Base-by-base conservation (phyloP, 306 rosid species). In the Astragalus glycyphyllos region DNA sequence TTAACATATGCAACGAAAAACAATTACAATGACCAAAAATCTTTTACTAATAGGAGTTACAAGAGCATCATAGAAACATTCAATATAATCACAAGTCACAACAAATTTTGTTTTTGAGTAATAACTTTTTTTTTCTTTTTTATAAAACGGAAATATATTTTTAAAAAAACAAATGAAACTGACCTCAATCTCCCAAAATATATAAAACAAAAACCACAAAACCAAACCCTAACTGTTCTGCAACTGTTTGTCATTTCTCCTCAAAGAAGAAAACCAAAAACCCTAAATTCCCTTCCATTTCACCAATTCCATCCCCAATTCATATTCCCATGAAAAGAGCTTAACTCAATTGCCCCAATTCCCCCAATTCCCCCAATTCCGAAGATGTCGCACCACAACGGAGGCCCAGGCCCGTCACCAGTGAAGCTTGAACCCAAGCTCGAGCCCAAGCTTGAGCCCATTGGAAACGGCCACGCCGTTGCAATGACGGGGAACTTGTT, bases 371-470 rank as follows among this genome's bases (percentile, higher is more conserved):
- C 58, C 2, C 2, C 40, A 0, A 4, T 15, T 51, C 51, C 44
- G 1, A 57, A 31, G 17, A 82, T 82, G 83, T 69, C 83, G 49
- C 78, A 58, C 16, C 73, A 54, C 6, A 64, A 69, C 6, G 38
- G 59, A 7, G 31, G 29, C 47, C 10, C 68, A 23, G 41, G 8
- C 41, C 65, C 57, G 0, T 34, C 75, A 47, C 74, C 47, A 62
- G 73, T 1, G 82, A 66, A 6, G 29, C 15, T 15, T 32, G 7
- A 49, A 35, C 37, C 12, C 29, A 46, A 26, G 31, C 31, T 26
- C 3, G 31, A 49, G 44, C 37, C 12, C 29, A 46, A 26, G 31
- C 31, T 26, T 3, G 31, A 26, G 31, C 31, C 31, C 31, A 26
- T 17, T 7, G 85, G 77, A 41, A 78, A 69, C 11, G 86, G 76